Conservation (phyloP, 208 protist genomes). For the Leishmania mexicana region DNA sequence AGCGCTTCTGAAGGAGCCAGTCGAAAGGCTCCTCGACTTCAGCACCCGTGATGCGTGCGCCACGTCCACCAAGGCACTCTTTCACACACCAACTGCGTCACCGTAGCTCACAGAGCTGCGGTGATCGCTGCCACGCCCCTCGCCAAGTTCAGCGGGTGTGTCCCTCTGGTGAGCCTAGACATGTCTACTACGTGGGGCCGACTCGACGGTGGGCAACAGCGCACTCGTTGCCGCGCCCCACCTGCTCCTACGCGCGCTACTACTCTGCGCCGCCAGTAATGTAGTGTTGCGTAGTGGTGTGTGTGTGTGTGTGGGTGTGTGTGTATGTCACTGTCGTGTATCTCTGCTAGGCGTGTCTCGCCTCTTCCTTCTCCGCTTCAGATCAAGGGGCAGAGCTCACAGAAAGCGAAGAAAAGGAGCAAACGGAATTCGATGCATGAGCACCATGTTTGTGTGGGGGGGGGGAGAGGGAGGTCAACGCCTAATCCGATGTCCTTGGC, state of each 20-base stretch:
- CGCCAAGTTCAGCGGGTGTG: not conserved
- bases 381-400: not conserved
- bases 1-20: not conserved
- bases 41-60: slow-evolving; percentile 36
- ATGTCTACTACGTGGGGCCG: not conserved
- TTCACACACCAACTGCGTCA: slow-evolving; percentile 8
- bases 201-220: not conserved
- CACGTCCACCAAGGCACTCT: slow-evolving; percentile 29
- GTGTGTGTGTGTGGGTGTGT: no score
- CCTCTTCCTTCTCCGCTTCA: not conserved
- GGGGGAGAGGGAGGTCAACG: not conserved
- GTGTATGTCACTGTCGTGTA: no score
- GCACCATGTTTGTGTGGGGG: not conserved
- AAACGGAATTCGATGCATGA: not conserved
- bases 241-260: not conserved
- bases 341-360: not conserved
- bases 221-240: not conserved
- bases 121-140: not conserved
- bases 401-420: not conserved
- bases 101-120: not conserved
- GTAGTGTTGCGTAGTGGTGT: not conserved
- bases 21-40: slow-evolving; percentile 38
- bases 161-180: not conserved
- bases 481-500: not conserved
- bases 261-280: not conserved